Evolutionary conservation across 208 protist genomes (phyloP).

Genomic region (Jaenimonas drosophilae): DNA sequence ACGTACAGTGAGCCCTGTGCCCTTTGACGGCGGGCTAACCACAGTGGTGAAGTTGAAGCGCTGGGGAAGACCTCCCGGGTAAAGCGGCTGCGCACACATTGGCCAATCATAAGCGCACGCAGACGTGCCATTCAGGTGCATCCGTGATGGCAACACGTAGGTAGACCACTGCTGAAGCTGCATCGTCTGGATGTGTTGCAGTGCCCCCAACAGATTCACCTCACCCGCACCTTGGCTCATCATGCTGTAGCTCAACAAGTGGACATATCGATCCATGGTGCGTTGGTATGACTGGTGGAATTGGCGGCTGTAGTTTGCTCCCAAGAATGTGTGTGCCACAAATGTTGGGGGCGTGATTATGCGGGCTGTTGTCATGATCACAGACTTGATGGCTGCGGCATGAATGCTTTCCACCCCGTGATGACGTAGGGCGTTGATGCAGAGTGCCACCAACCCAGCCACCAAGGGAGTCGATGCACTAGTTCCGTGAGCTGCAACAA

Average conservation of each 20-base stretch:
- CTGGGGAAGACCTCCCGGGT: conserved; percentile 53
- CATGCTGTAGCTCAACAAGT: conserved; percentile 31
- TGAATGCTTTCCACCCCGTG: conserved; percentile 2
- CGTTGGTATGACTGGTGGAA: too few relatives aligned
- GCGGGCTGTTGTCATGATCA: conserved; percentile 18
- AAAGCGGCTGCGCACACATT: conserved; percentile 88
- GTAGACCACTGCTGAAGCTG: too few relatives aligned
- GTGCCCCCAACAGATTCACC: conserved; percentile 25
- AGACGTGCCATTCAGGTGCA: too few relatives aligned
- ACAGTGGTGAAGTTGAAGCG: conserved; percentile 94
- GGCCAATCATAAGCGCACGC: conserved; percentile 82
- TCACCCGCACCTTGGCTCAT: conserved; percentile 48
- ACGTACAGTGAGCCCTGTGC: too few relatives aligned
- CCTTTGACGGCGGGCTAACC: too few relatives aligned
- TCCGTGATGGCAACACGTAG: too few relatives aligned
- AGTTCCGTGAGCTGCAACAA: conserved; percentile 84
- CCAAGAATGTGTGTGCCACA: too few relatives aligned
- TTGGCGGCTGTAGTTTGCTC: too few relatives aligned
- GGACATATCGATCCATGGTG: conserved; percentile 23
- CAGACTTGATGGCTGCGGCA: conserved; percentile 3
- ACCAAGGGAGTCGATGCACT: conserved; percentile 94
- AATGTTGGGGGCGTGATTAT: conserved; percentile 6
- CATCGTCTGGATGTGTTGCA: conserved; percentile 9
- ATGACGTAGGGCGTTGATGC: conserved; percentile 38
- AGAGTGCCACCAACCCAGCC: conserved; percentile 83